These are phyloP conservation scores for Boletus rubropictus DNA, from an alignment of 768 basidiomycete species.

Conservation along the genomic window DNA sequence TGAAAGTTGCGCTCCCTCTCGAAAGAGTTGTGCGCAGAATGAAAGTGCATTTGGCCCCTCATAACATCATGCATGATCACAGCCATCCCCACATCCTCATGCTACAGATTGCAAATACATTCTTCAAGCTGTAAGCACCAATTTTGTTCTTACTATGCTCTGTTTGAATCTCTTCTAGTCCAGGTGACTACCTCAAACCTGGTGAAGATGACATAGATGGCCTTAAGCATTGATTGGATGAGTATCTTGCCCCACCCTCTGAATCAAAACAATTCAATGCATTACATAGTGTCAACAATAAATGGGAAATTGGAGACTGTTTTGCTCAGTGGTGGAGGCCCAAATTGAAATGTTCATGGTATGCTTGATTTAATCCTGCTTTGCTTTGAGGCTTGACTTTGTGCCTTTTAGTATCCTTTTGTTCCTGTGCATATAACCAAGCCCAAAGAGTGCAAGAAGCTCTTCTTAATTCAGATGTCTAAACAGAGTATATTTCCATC, in stretches of 20 bases:
- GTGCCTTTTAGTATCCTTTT: slow-evolving; percentile 70
- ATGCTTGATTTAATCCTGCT: slow-evolving; percentile 26
- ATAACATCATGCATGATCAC: slow-evolving; percentile 80
- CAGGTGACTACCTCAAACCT: slow-evolving; percentile 97
- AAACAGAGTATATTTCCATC: slow-evolving; percentile 65
- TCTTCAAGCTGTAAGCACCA: slow-evolving; percentile 89
- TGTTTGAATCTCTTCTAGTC: slow-evolving; percentile 40
- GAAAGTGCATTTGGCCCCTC: too few species aligned
- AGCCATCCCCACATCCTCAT: slow-evolving; percentile 97
- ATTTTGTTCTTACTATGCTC: background rate
- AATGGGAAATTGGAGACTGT: slow-evolving; percentile 96
- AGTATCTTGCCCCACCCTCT: slow-evolving; percentile 76
- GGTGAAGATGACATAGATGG: slow-evolving; percentile 92
- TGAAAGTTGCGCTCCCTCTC: too few species aligned
- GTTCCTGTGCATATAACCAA: slow-evolving; percentile 94
- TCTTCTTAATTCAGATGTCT: slow-evolving; percentile 93
- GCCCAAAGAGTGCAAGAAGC: slow-evolving; percentile 96
- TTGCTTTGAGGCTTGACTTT: background rate
- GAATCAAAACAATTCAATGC: slow-evolving; percentile 72
- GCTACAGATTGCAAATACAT: slow-evolving; percentile 97
- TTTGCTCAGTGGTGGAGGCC: slow-evolving; percentile 99
- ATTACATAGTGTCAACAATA: slow-evolving; percentile 72
- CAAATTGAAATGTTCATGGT: slow-evolving; percentile 99
- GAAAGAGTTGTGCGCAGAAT: too few species aligned
- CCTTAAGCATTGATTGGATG: slow-evolving; percentile 82